A percentile compares a stretch with the other conserved stretches of the same genome.
These are phyloP conservation scores for Kazachstania sp. DNA, from an alignment of 1,139 yeast species.

Conservation along the genomic window DNA sequence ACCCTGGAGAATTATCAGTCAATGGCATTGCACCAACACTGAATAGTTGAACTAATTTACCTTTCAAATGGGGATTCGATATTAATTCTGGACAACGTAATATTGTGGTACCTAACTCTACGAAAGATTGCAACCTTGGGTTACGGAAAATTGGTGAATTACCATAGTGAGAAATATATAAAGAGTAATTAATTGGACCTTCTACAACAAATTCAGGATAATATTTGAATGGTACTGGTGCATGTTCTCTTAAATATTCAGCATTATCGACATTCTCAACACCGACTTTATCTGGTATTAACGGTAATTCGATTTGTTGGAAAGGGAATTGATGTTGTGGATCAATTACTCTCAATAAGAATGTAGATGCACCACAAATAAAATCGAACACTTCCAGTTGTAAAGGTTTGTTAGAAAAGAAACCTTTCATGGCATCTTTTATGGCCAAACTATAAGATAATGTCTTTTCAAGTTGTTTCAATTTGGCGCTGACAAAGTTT, in stretches of 20 bases:
- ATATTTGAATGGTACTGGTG: conserved; percentile 73
- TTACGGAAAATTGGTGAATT: conserved; percentile 54
- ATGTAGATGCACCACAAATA: conserved; percentile 64
- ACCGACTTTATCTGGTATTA: conserved; percentile 44
- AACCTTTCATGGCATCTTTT: conserved; percentile 49
- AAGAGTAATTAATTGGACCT: conserved; percentile 69
- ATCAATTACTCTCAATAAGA: conserved; percentile 63
- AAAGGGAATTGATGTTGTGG: conserved; percentile 60
- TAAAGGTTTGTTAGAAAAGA: conserved; percentile 46
- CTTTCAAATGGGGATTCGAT: conserved; percentile 89
- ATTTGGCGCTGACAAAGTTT: conserved; percentile 33
- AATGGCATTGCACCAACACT: conserved; percentile 65
- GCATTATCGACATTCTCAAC: conserved; percentile 61
- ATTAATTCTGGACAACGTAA: conserved; percentile 78
- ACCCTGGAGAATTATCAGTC: conserved; percentile 58
- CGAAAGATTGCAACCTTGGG: conserved; percentile 46
- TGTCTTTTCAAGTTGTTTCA: conserved; percentile 41
- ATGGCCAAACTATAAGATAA: conserved; percentile 37
- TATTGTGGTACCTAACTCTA: conserved; percentile 65
- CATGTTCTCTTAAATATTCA: conserved; percentile 52
- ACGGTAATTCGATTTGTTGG: conserved; percentile 50
- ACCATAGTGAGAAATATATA: conserved; percentile 51
- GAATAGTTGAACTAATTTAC: conserved; percentile 71
- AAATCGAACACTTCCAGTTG: conserved; percentile 69
- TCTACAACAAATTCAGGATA: conserved; percentile 84